Evolutionary conservation across 192 early-diverging fungal species (phyloP).

Genomic region (Coemansia aciculifera): DNA sequence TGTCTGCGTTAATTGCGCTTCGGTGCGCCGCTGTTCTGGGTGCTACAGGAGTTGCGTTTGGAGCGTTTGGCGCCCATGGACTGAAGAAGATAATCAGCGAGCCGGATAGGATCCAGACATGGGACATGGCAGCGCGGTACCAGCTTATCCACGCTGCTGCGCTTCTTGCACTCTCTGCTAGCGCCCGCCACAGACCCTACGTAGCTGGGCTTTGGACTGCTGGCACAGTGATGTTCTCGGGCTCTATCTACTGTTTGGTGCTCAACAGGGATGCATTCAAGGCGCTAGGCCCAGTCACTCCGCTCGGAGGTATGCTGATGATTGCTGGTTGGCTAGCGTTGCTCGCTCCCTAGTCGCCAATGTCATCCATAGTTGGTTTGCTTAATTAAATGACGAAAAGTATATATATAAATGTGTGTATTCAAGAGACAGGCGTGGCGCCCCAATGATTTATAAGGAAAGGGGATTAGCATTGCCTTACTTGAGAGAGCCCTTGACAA

Average conservation of each 20-base stretch:
- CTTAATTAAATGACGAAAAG: neutral
- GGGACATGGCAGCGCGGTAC: conserved; percentile 55
- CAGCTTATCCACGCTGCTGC: conserved; percentile 57
- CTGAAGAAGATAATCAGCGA: conserved; percentile 43
- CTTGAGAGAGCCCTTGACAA: conserved; percentile 71
- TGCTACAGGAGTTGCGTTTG: conserved; percentile 56
- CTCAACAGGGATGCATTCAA: conserved; percentile 36
- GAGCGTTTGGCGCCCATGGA: conserved; percentile 60
- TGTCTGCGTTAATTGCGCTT: conserved; percentile 37
- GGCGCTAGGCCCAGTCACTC: conserved; percentile 42
- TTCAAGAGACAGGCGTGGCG: neutral
- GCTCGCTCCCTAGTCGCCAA: conserved; percentile 21
- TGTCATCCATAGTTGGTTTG: neutral
- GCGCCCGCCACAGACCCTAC: conserved; percentile 24
- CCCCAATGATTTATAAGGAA: neutral
- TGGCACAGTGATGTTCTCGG: conserved; percentile 55
- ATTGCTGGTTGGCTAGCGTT: conserved; percentile 49
- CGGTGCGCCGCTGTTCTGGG: conserved; percentile 48
- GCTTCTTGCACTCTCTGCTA: conserved; percentile 43
- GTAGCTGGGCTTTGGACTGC: conserved; percentile 48
- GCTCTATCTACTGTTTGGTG: conserved; percentile 57
- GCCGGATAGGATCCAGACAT: conserved; percentile 36
- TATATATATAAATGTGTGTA: neutral
- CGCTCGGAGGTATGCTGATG: conserved; percentile 47
- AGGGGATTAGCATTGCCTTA: conserved; percentile 18